Evolutionary conservation across 495 filamentous ascomycete species (phyloP), one percentile per base, ranked within the genome.

Genomic region (Daldinia decipiens): DNA sequence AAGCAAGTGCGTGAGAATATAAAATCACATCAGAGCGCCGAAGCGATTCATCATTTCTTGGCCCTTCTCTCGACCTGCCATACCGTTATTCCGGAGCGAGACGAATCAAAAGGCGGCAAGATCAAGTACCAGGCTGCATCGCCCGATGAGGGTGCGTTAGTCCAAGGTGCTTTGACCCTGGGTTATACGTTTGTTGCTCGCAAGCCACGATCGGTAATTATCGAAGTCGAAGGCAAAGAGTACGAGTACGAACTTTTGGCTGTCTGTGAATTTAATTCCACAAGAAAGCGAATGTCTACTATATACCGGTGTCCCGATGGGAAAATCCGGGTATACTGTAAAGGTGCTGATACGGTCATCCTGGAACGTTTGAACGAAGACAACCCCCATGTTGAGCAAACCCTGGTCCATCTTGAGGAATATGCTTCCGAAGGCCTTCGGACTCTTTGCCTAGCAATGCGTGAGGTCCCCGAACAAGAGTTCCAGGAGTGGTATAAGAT

Each of bases 41-140:
- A 88, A 13, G 87, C 86, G 26, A 98, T 99, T 67, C 88, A 97
- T 61, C 91, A 98, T 60, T 97, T 99, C 77, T 85, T 98, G 17
- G 87, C 91, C 5, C 85, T 99, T 13, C 86, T 99, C 40, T 84
- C 94, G 7, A 97, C 92, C 9, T 99, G 96, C 72, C 96, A 99
- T 77, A 99, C 96, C 4, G 96, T 99, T 65, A 99, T 99, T 75
- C 96, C 96, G 0, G 96, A 99, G 76, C 82, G 87, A 70, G 89
- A 86, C 13, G 91, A 92, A 19, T 88, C 91, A 69, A 92, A 92
- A 38, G 86, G 87, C 1, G 89, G 87, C 15, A 84, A 87, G 34
- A 97, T 99, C 81, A 98, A 96, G 79, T 99, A 98, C 74, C 96
- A 99, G 80, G 95, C 96, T 31, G 95, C 96, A 12, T 98, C 96